Conservation (phyloP, 2,329 filamentous ascomycete genomes). For the Cadophora luteo-olivacea region DNA sequence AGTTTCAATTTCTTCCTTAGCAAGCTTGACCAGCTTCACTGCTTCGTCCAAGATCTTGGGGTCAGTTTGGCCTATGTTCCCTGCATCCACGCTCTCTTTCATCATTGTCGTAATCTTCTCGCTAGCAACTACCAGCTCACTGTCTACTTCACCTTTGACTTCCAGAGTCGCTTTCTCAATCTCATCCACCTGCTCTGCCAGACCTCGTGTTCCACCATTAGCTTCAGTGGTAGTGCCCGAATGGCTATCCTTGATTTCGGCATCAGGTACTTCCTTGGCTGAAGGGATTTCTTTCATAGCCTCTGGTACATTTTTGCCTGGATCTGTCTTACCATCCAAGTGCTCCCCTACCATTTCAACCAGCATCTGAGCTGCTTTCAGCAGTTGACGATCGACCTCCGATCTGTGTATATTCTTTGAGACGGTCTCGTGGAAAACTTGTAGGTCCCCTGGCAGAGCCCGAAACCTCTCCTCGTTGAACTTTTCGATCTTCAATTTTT, state of each 20-base stretch:
- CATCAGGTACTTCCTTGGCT: neutral
- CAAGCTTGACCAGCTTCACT: neutral
- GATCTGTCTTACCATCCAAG: neutral
- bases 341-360: neutral
- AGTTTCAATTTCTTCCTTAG: neutral
- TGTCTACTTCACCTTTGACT: neutral
- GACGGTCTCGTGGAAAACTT: neutral
- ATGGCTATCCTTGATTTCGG: neutral
- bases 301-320: neutral
- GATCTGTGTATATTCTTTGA: neutral
- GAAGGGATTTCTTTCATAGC: neutral
- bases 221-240: neutral
- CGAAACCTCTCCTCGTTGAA: neutral
- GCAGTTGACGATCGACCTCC: neutral
- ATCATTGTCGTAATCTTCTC: neutral
- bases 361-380: neutral
- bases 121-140: neutral
- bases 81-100: neutral
- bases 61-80: neutral
- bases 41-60: neutral
- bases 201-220: neutral
- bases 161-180: neutral
- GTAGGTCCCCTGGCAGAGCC: neutral
- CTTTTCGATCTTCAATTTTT: neutral
- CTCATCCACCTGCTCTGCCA: neutral